Evolutionary conservation across 352 stramenopile species (phyloP), one percentile per base, ranked within the genome.

Genomic region (Phytophthora hibernalis): DNA sequence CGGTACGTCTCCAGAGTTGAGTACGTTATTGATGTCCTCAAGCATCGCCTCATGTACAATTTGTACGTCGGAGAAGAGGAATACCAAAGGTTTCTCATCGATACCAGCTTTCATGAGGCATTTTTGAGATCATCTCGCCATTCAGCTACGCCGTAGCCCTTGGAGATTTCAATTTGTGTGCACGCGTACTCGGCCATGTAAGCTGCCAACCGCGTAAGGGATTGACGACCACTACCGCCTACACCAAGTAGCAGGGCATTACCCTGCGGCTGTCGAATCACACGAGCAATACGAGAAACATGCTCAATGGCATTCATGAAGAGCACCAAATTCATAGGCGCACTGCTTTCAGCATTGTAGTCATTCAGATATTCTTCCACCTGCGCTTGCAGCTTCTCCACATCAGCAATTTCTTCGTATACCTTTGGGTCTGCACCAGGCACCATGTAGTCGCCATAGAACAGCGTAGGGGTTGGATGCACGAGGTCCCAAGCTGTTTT

Each of bases 41-140:
- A 98, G 66, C 93, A 98, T 98, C 10, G 90, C 88, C 61, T 98
- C 96, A 48, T 98, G 80, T 5, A 98, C 90, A 52, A 98, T 98
- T 69, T 98, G 92, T 2, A 97, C 96, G 62, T 98, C 96, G 0
- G 91, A 98, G 55, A 98, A 98, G 7, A 98, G 78, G 54, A 98
- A 98, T 0, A 98, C 91, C 6, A 95, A 87, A 1, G 87, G 89
- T 31, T 97, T 97, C 60, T 98, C 90, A 30, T 98, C 87, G 26
- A 98, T 87, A 1, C 95, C 95, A 7, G 94, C 95, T 38, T 93
- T 91, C 79, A 98, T 91, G 0, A 98, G 58, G 22, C 85, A 95
- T 33, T 96, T 51, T 97, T 98, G 12, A 98, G 61, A 62, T 98
- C 92, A 7, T 98, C 96, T 26, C 93, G 81, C 94, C 95, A 98